Conservation (phyloP, 2,329 filamentous ascomycete species). For the Pseudonectria foliicola region DNA sequence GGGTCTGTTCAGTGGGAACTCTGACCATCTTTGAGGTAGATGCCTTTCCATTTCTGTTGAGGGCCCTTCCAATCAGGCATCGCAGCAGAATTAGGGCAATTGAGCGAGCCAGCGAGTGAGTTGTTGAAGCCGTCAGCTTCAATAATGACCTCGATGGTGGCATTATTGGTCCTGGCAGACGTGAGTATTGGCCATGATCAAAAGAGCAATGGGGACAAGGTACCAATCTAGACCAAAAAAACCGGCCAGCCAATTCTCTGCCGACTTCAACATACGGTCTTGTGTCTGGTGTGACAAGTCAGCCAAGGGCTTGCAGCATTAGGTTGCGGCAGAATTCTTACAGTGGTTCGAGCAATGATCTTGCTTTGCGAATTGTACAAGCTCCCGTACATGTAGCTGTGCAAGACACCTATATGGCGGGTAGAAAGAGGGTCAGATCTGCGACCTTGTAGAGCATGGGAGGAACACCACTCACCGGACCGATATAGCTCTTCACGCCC, state of each 20-base stretch:
- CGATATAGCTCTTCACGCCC: conserved; percentile 69
- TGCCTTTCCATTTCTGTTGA: conserved; percentile 50
- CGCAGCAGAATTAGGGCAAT: conserved; percentile 55
- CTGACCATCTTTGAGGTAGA: conserved; percentile 56
- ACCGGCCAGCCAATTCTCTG: conserved; percentile 71
- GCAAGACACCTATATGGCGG: conserved; percentile 46
- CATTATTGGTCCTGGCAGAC: conserved; percentile 51
- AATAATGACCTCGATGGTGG: conserved; percentile 64
- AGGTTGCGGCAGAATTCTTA: conserved; percentile 16
- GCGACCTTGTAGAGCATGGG: too few species aligned
- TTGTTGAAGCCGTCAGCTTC: conserved; percentile 61
- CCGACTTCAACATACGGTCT: conserved; percentile 69
- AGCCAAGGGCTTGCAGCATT: conserved; percentile 2
- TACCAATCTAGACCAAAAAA: conserved; percentile 70
- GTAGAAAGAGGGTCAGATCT: conserved; percentile 1
- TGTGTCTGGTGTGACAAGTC: conserved; percentile 44
- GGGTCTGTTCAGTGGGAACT: background rate
- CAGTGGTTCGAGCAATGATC: conserved; percentile 64
- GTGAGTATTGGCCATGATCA: conserved; percentile 3
- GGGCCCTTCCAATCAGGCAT: conserved; percentile 48
- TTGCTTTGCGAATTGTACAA: conserved; percentile 67
- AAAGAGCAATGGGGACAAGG: conserved; percentile 1
- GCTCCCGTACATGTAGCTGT: conserved; percentile 65
- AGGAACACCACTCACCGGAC: conserved; percentile 35
- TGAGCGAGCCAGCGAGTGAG: conserved; percentile 59